These are phyloP conservation scores for Przewalskia tangutica DNA, from an alignment of 257 asterid species.

Conservation along the genomic window DNA sequence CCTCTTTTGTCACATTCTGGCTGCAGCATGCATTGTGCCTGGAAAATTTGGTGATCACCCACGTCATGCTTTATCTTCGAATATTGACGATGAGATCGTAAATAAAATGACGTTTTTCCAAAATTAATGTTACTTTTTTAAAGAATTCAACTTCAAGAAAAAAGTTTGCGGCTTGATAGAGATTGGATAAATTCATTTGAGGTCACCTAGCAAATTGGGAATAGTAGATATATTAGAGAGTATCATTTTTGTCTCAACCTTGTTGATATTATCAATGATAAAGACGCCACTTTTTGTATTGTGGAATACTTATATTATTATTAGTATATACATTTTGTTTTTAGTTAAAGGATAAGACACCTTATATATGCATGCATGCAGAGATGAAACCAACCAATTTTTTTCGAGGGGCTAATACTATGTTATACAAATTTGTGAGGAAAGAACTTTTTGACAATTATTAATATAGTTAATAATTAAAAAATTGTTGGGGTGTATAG, in stretches of 20 bases:
- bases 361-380: not conserved
- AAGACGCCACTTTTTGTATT: not conserved
- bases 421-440: no score
- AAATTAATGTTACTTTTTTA: not conserved
- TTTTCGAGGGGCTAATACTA: no score
- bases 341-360: not conserved
- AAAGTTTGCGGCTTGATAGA: not conserved
- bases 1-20: not conserved
- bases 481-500: no score
- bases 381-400: no score
- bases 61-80: not conserved
- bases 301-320: not conserved
- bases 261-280: not conserved
- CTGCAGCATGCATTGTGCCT: not conserved
- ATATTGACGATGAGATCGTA: not conserved
- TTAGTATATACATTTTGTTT: not conserved
- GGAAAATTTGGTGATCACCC: not conserved
- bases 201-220: not conserved
- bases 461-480: no score
- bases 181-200: not conserved
- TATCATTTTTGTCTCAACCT: not conserved
- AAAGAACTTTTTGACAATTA: no score
- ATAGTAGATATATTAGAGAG: not conserved
- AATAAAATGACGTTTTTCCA: not conserved
- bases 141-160: not conserved